Percentiles rank a stretch among this genome's conserved stretches.
These are phyloP conservation scores for Nissolia schottii DNA, from an alignment of 306 rosid species.

Conservation along the genomic window DNA sequence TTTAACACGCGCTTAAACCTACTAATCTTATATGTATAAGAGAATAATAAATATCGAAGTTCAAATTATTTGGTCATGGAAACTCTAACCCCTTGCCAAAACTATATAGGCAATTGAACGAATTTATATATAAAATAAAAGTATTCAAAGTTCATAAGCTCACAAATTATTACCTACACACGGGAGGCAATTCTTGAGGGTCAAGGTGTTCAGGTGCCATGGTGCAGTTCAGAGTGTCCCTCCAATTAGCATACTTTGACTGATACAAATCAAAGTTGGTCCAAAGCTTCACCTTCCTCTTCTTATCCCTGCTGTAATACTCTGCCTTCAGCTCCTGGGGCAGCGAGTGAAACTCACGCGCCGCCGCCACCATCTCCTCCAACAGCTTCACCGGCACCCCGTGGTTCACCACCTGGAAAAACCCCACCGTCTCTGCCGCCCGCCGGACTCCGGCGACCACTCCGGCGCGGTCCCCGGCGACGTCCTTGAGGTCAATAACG, in stretches of 20 bases:
- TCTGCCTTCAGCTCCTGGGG: not conserved
- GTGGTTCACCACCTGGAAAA: constrained; percentile 19
- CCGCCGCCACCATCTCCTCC: not conserved
- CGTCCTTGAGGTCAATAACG: constrained; percentile 14
- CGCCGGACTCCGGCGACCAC: constrained; percentile 8
- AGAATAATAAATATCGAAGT: too few species aligned
- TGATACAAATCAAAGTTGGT: constrained; percentile 38
- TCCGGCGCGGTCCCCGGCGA: not conserved
- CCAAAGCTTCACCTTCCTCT: constrained; percentile 18
- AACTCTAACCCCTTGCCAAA: too few species aligned
- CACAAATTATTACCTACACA: not conserved
- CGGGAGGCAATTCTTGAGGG: not conserved
- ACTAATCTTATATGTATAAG: too few species aligned
- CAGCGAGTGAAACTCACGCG: not conserved
- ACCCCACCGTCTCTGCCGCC: constrained; percentile 16
- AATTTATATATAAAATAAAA: too few species aligned
- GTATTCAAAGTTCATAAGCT: not conserved
- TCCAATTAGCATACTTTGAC: constrained; percentile 31
- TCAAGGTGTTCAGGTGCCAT: constrained; percentile 25
- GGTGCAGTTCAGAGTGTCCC: constrained; percentile 28
- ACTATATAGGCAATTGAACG: too few species aligned
- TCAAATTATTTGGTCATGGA: too few species aligned
- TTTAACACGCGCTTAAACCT: too few species aligned
- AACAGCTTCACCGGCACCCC: not conserved
- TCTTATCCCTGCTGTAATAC: constrained; percentile 25